phyloP scores from a whole-genome alignment of 345 rosid genomes.

The Sonneratia alba region DNA sequence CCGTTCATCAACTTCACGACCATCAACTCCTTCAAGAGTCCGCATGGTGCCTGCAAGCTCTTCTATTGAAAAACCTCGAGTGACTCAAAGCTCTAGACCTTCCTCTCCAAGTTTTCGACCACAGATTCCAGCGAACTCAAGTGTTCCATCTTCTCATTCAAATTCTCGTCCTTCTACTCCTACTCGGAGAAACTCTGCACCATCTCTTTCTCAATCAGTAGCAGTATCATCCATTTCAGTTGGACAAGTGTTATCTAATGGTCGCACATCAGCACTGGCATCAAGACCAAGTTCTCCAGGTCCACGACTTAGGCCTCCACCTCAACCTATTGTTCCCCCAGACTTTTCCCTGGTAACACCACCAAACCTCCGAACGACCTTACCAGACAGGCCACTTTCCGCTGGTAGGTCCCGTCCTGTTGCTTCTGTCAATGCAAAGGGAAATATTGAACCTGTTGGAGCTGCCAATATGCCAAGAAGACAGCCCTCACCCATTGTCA shows the following conservation, averaged over 20 bases:
- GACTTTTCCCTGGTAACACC: constrained; percentile 91
- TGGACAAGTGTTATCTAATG: constrained; percentile 57
- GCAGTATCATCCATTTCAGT: constrained; percentile 34
- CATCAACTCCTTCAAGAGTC: constrained; percentile 74
- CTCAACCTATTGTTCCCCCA: constrained; percentile 68
- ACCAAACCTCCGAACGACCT: constrained; percentile 80
- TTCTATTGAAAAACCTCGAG: constrained; percentile 47
- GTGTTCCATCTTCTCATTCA: constrained; percentile 37
- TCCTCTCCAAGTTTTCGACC: constrained; percentile 78
- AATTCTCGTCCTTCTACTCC: constrained; percentile 92
- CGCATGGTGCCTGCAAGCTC: constrained; percentile 49
- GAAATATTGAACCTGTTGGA: constrained; percentile 44
- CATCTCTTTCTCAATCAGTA: constrained; percentile 41
- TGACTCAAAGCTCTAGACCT: constrained; percentile 58
- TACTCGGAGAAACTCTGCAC: constrained; percentile 55
- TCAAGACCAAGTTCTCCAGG: constrained; percentile 88
- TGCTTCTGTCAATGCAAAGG: constrained; percentile 28
- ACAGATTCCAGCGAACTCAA: constrained; percentile 54
- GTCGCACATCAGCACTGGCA: constrained; percentile 47
- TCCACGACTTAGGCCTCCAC: constrained; percentile 55
- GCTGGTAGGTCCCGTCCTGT: constrained; percentile 92
- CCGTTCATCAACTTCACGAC: constrained; percentile 41
- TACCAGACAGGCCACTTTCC: constrained; percentile 88
- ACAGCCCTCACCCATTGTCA: constrained; percentile 66
- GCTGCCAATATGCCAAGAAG: constrained; percentile 45